Percentiles rank a stretch among this genome's conserved stretches.
These are phyloP conservation scores for Pseudomonodictys pantanalensis DNA, from an alignment of 495 filamentous ascomycete genomes.

Conservation along the genomic window DNA sequence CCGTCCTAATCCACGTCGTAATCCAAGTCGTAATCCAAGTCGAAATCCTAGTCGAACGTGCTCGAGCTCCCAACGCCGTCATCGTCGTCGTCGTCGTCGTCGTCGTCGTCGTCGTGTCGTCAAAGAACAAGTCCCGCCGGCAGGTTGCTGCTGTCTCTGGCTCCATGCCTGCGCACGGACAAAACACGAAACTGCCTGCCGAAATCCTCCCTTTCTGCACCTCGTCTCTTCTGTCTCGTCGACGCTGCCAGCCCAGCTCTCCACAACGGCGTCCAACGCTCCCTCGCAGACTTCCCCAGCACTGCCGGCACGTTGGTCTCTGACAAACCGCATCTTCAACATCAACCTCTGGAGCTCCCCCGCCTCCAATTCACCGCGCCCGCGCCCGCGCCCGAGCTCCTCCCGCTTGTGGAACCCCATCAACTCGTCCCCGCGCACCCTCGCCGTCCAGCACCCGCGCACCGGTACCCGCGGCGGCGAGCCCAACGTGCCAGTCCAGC, in stretches of 20 bases:
- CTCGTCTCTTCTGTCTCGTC: neutral
- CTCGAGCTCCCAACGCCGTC: constrained; percentile 55
- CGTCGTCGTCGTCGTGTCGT: constrained; percentile 40
- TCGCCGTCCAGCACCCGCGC: constrained; percentile 49
- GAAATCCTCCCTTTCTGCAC: neutral
- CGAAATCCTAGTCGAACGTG: no score
- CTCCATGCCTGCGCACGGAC: neutral
- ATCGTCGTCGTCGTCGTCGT: constrained; percentile 49
- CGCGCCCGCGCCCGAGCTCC: constrained; percentile 34
- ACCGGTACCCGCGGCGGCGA: constrained; percentile 27
- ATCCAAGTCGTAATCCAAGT: constrained; percentile 58
- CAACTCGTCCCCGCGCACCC: constrained; percentile 57
- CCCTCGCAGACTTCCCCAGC: constrained; percentile 11
- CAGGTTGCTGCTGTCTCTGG: no score
- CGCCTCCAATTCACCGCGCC: constrained; percentile 2
- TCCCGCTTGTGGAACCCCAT: constrained; percentile 63
- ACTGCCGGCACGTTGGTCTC: constrained; percentile 34
- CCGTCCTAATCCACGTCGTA: no score
- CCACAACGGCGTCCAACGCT: constrained; percentile 15
- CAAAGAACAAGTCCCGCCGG: no score
- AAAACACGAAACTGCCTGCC: neutral
- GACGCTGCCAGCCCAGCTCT: neutral
- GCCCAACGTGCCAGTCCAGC: constrained; percentile 34
- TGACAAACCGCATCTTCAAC: constrained; percentile 36
- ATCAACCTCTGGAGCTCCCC: constrained; percentile 29